Evolutionary conservation across 148 eudicot species (phyloP).

Genomic region (Rhododendron ovatum): DNA sequence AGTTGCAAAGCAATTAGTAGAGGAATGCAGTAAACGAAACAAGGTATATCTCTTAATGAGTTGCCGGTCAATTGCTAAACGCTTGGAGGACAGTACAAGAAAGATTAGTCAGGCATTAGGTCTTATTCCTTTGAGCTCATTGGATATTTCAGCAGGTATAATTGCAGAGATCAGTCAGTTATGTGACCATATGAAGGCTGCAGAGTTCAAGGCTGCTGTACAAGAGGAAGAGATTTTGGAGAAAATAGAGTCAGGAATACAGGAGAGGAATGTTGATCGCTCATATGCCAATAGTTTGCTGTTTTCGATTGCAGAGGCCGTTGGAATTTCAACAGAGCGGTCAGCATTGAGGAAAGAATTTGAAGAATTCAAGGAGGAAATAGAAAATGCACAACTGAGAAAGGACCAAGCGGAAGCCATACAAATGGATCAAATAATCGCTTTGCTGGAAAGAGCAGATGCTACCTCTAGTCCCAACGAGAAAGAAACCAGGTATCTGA

Average conservation of each 20-base stretch:
- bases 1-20: conserved; percentile 22
- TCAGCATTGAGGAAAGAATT: conserved; percentile 34
- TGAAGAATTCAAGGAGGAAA: conserved; percentile 37
- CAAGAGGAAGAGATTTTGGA: conserved; percentile 37
- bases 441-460: conserved; percentile 39
- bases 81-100: conserved; percentile 22
- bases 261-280: conserved; percentile 40
- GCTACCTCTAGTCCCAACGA: conserved; percentile 30
- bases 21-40: conserved; percentile 31
- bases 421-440: conserved; percentile 43
- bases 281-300: conserved; percentile 31
- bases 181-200: conserved; percentile 23
- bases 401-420: conserved; percentile 46
- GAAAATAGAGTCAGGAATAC: conserved; percentile 36
- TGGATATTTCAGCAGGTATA: conserved; percentile 23
- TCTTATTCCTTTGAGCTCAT: conserved; percentile 25
- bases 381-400: conserved; percentile 27
- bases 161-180: conserved; percentile 23
- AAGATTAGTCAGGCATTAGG: conserved; percentile 28
- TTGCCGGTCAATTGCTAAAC: conserved; percentile 26
- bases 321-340: conserved; percentile 35
- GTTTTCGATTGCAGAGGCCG: conserved; percentile 32
- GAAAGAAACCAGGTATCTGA: conserved; percentile 29
- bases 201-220: conserved; percentile 34
- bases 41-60: conserved; percentile 36